Evolutionary conservation across 75 land plant genomes (phyloP).

Genomic region (Sequoiadendron giganteum): DNA sequence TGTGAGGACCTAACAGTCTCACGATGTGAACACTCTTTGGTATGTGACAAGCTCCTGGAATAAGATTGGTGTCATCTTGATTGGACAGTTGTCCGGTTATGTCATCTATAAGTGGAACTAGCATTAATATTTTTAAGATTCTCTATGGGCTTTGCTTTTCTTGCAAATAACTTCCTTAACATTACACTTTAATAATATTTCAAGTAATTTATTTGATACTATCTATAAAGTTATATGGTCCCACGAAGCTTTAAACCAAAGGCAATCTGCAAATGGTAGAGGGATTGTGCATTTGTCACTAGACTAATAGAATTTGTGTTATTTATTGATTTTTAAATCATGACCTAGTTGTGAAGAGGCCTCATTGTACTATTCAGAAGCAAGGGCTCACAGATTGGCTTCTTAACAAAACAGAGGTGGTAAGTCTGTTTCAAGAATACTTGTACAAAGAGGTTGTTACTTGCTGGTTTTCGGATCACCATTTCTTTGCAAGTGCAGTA

Average conservation of each 20-base stretch:
- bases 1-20: conserved; percentile 2
- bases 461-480: not conserved
- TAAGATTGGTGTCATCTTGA: conserved; percentile 11
- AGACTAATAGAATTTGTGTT: not conserved
- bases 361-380: not conserved
- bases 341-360: not conserved
- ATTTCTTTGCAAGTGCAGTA: not conserved
- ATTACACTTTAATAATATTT: not conserved
- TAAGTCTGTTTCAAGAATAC: not conserved
- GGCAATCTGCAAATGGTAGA: not conserved
- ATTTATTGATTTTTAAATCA: not conserved
- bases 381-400: not conserved
- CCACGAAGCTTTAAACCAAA: not conserved
- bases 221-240: not conserved
- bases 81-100: not conserved
- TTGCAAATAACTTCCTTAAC: not conserved
- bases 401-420: not conserved
- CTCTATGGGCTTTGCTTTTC: not conserved
- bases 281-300: not conserved
- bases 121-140: not conserved
- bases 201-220: not conserved
- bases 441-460: not conserved
- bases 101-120: not conserved
- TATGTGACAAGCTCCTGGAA: conserved; percentile 2
- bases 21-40: not conserved